Base-by-base conservation (phyloP, 2,329 filamentous ascomycete species). In the Colletotrichum lini region DNA sequence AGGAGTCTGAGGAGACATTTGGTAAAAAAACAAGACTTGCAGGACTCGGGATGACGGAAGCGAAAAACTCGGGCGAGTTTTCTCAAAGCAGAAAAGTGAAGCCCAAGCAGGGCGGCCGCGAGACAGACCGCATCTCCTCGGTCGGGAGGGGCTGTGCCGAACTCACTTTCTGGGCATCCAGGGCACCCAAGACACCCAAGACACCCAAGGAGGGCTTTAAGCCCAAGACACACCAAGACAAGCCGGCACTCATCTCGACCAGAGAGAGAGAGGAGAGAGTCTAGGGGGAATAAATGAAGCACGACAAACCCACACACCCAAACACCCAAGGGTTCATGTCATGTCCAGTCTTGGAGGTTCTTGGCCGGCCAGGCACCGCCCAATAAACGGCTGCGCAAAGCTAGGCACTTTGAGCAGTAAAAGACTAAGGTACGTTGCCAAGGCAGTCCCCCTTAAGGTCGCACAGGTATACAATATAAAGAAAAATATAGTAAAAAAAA, bases 161-260 rank as follows among this genome's bases (percentile, higher is more conserved):
- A 16, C 18, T 49, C 21, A 13, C n/a, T 50, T 61, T 61, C 58
- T 61, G 44, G 44, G 57, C 57, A 47, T 60, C 16, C 57, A 38
- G 57, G 26, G 44, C 58, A 21, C n/a, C 58, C 58, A 12, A 50
- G 44, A 61, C 30, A 38, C 49, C 30, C 30, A 35, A 35, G 30
- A 35, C 30, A 9, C 30, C 8, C 30, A 35, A 35, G 30, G 30
- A 9, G 30, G 30, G 8, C 30, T 2, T 35, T 35, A 35, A 35
- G 30, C 35, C 58, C 58, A 60, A 60, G 58, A 49, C 58, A 13
- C 44, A 10, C 16, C 18, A 40, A 30, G 53, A 18, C 53, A 56
- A 35, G n/a, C 15, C 53, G 53, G 53, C 23, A 35, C 23, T 26
- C 18, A 16, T 60, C 10, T 49, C 30, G 23, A 45, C 30, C 45